These are phyloP conservation scores for Kalanchoe fedtschenkoi DNA, from an alignment of 164 flowering plant genomes.

Conservation along the genomic window DNA sequence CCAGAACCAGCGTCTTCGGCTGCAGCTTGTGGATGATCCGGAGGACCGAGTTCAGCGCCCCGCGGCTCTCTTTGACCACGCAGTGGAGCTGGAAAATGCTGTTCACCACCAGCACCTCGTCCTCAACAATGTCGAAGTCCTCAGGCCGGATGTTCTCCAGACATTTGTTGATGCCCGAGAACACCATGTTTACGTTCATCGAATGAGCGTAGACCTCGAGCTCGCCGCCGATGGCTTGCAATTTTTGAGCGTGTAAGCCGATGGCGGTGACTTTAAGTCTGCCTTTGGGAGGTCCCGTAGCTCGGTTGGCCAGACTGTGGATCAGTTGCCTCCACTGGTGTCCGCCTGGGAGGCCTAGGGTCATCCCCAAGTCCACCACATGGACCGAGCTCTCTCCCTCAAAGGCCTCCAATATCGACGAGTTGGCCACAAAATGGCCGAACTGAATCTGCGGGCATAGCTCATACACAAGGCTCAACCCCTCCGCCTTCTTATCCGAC, in stretches of 20 bases:
- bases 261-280: conserved; percentile 39
- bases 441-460: conserved; percentile 47
- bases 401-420: conserved; percentile 50
- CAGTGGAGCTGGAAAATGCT: conserved; percentile 54
- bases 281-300: conserved; percentile 20
- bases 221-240: conserved; percentile 29
- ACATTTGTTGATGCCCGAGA: conserved; percentile 32
- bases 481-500: conserved; percentile 38
- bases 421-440: conserved; percentile 52
- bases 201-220: conserved; percentile 28
- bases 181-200: conserved; percentile 31
- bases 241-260: conserved; percentile 18
- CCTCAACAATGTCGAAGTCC: conserved; percentile 21
- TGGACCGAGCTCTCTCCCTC: conserved; percentile 61
- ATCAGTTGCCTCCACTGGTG: conserved; percentile 46
- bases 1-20: conserved; percentile 31
- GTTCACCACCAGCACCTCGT: conserved; percentile 38
- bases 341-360: conserved; percentile 42
- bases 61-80: conserved; percentile 57
- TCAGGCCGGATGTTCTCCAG: conserved; percentile 32
- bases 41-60: conserved; percentile 47
- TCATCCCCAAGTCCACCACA: conserved; percentile 57
- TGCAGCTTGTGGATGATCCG: conserved; percentile 38
- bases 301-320: conserved; percentile 37
- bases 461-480: conserved; percentile 42